Evolutionary conservation across 1,284 basidiomycete genomes (phyloP).

Genomic region (Anthracocystis setariae): DNA sequence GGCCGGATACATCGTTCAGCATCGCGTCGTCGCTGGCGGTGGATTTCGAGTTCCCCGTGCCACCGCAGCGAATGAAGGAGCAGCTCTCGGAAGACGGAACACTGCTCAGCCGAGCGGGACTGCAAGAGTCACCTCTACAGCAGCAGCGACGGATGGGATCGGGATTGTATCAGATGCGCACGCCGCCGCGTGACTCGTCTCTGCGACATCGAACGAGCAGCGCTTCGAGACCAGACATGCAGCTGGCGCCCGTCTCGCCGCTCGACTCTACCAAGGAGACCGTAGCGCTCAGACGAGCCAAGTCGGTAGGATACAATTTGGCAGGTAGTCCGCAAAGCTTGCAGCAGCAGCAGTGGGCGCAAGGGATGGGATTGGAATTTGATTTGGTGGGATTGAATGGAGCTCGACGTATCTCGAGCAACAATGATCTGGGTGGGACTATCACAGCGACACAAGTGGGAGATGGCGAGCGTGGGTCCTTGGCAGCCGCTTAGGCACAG

Average conservation of each 20-base stretch:
- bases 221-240: background rate
- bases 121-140: conserved; percentile 23
- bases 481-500: too few relatives aligned
- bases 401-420: background rate
- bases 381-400: conserved; percentile 13
- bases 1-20: conserved; percentile 36
- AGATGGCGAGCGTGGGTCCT: too few relatives aligned
- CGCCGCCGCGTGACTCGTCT: conserved; percentile 30
- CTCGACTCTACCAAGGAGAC: conserved; percentile 15
- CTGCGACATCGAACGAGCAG: conserved; percentile 11
- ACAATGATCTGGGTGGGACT: too few relatives aligned
- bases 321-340: conserved; percentile 11
- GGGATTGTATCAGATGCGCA: background rate
- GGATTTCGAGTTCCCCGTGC: conserved; percentile 49
- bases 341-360: background rate
- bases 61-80: conserved; percentile 40
- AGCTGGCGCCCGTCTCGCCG: conserved; percentile 14
- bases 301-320: conserved; percentile 19
- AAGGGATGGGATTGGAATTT: conserved; percentile 12
- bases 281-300: conserved; percentile 13
- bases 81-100: conserved; percentile 49
- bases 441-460: too few relatives aligned
- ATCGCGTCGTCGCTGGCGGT: conserved; percentile 38
- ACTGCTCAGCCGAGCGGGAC: conserved; percentile 33
- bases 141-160: conserved; percentile 19